Conservation (phyloP, 495 filamentous ascomycete genomes). For the Glonium stellatum region DNA sequence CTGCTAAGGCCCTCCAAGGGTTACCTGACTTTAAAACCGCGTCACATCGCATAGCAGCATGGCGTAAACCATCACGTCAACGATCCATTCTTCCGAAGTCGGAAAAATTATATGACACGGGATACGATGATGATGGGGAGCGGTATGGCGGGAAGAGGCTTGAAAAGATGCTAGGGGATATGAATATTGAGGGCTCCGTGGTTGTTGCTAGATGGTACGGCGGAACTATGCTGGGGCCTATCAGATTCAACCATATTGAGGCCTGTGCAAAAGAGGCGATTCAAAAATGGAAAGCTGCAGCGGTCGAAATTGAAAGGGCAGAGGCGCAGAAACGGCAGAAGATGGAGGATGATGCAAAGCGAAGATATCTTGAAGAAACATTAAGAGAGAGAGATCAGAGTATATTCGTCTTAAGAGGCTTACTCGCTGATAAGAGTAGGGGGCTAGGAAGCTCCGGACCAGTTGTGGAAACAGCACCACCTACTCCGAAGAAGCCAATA, state of each 20-base stretch:
- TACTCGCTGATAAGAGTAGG: constrained; percentile 36
- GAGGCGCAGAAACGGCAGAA: constrained; percentile 28
- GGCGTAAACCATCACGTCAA: constrained; percentile 34
- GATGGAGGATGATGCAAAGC: constrained; percentile 29
- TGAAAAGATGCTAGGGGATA: constrained; percentile 34
- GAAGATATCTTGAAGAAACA: constrained; percentile 24
- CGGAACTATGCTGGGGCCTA: constrained; percentile 40
- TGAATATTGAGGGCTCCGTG: constrained; percentile 35
- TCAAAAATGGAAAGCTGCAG: constrained; percentile 24
- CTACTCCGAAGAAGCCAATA: constrained; percentile 23
- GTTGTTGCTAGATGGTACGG: constrained; percentile 46
- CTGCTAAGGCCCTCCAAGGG: constrained; percentile 32
- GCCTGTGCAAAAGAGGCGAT: constrained; percentile 36
- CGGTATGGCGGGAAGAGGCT: constrained; percentile 37
- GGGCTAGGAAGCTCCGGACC: neutral
- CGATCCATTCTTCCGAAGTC: constrained; percentile 15
- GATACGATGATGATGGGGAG: constrained; percentile 45
- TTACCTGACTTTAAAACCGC: constrained; percentile 33
- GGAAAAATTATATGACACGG: constrained; percentile 31
- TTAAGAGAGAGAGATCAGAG: constrained; percentile 37
- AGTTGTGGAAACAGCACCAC: constrained; percentile 8
- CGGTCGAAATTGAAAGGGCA: constrained; percentile 16
- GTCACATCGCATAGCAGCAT: constrained; percentile 41
- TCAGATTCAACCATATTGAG: constrained; percentile 42
- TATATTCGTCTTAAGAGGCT: constrained; percentile 34